Evolutionary conservation across 192 early-diverging fungal genomes (phyloP).

Genomic region (Backusella tarrabulga): DNA sequence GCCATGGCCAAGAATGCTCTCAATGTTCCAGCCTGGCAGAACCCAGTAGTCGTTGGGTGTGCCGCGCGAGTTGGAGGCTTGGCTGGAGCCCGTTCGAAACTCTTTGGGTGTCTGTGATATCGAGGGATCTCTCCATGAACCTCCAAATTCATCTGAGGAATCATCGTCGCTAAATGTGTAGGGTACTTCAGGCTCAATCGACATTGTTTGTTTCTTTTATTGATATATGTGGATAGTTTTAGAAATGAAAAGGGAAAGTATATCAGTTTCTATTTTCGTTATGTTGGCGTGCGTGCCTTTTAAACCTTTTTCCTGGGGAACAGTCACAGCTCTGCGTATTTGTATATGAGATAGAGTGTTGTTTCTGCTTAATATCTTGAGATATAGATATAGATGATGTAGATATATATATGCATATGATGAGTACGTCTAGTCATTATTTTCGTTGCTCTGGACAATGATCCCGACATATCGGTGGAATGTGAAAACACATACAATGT

Average conservation of each 20-base stretch:
- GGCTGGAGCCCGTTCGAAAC: not conserved
- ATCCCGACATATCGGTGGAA: no score
- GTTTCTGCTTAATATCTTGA: no score
- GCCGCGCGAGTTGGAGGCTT: not conserved
- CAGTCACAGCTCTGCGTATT: no score
- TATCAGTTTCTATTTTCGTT: no score
- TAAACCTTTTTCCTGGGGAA: no score
- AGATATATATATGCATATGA: no score
- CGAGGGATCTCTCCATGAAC: not conserved
- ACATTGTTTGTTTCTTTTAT: not conserved
- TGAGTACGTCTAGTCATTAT: no score
- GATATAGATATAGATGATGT: no score
- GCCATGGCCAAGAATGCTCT: conserved; percentile 20
- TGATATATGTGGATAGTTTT: not conserved
- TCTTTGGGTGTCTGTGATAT: not conserved
- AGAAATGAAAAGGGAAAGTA: not conserved
- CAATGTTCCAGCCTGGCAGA: conserved; percentile 10
- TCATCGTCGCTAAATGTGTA: not conserved
- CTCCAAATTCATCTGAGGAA: not conserved
- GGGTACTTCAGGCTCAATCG: conserved; percentile 23
- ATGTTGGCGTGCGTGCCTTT: no score
- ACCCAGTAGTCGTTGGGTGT: conserved; percentile 40
- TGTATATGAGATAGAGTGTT: no score
- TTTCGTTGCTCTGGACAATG: no score
- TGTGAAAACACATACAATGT: no score